phyloP scores from a whole-genome alignment of 208 protist species.

The Acanthamoeba lenticulata region DNA sequence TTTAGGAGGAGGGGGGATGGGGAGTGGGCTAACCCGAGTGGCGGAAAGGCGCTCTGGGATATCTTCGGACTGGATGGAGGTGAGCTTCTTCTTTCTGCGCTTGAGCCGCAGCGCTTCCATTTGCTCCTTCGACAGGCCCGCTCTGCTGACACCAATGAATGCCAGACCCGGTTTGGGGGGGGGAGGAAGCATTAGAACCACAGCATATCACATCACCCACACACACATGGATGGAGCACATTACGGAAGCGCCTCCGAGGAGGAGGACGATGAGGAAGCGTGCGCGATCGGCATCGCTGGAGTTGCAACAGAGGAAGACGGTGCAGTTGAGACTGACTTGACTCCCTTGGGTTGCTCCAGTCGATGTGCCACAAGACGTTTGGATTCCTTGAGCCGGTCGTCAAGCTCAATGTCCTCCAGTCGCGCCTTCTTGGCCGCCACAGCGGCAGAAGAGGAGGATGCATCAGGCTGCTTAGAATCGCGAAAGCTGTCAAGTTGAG shows the following conservation, averaged over 20 bases:
- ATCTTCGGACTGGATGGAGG: not conserved
- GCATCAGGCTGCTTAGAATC: not conserved
- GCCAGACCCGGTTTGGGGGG: too few relatives aligned
- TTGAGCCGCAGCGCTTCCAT: not conserved
- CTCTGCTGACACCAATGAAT: not conserved
- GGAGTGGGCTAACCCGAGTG: not conserved
- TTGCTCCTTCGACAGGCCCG: not conserved
- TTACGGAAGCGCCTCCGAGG: not conserved
- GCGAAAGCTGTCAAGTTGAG: not conserved
- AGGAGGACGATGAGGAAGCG: not conserved
- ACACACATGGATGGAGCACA: too few relatives aligned
- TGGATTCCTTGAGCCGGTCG: not conserved
- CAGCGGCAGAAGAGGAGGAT: not conserved
- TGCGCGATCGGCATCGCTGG: not conserved
- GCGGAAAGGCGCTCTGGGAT: not conserved
- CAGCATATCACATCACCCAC: too few relatives aligned
- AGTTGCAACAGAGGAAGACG: not conserved
- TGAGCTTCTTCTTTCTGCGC: not conserved
- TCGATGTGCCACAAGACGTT: not conserved
- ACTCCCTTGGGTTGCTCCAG: slow-evolving; percentile 1
- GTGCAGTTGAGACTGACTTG: not conserved
- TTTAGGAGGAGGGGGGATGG: not conserved
- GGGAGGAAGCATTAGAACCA: too few relatives aligned
- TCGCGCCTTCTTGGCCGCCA: not conserved
- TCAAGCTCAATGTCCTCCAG: not conserved